phyloP scores from a whole-genome alignment of 2,329 filamentous ascomycete genomes.

The Calonectria naviculata region DNA sequence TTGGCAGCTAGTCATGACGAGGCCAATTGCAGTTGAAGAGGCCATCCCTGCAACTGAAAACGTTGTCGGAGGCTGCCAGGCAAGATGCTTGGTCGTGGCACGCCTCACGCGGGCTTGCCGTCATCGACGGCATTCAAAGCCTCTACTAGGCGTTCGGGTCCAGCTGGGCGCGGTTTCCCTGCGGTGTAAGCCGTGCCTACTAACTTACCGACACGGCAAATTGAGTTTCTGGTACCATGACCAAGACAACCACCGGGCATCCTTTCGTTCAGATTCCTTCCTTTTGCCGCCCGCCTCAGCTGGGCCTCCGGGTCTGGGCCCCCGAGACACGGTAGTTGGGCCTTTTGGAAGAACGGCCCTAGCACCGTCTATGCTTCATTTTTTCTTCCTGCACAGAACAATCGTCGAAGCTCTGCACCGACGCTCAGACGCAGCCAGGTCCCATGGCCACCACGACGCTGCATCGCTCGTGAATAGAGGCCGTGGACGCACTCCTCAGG shows the following conservation, averaged over 20 bases:
- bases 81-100: not conserved
- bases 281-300: conserved; percentile 6
- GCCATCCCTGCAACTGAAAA: not conserved
- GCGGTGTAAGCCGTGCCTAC: not conserved
- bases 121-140: not conserved
- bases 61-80: not conserved
- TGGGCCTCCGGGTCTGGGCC: not conserved
- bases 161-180: not conserved
- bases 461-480: not conserved
- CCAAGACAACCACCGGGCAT: not conserved
- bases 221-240: conserved; percentile 1
- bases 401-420: not conserved
- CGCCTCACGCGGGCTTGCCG: not conserved
- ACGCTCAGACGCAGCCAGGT: conserved; percentile 3
- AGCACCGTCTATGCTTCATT: not conserved
- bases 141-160: not conserved
- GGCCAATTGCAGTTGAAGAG: not conserved
- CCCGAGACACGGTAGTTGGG: not conserved
- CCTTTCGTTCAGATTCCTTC: not conserved
- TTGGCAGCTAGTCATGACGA: not conserved
- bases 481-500: conserved; percentile 39
- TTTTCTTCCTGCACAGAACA: conserved; percentile 7
- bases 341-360: conserved; percentile 1
- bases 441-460: not conserved
- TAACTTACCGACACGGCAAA: not conserved